phyloP scores from a whole-genome alignment of 2,329 filamentous ascomycete genomes.

The Neofusicoccum sp. region DNA sequence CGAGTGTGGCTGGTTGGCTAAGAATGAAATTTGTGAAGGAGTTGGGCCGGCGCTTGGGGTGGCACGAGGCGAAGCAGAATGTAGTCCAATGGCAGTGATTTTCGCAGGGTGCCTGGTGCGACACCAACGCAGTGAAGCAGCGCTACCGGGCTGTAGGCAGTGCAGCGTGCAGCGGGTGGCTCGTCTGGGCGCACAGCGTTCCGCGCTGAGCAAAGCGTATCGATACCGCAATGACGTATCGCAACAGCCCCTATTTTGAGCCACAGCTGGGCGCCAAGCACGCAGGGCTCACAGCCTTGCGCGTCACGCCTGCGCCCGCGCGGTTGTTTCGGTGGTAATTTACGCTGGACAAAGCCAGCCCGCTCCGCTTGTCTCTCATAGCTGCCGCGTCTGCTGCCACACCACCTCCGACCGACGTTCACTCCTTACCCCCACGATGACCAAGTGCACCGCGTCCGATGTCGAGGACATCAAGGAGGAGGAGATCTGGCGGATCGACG shows the following conservation, averaged over 20 bases:
- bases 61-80: conserved; percentile 5
- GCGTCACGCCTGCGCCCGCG: conserved; percentile 13
- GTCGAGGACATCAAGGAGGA: conserved; percentile 37
- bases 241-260: conserved; percentile 14
- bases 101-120: neutral
- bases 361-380: conserved; percentile 7
- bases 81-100: neutral
- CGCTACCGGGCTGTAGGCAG: neutral
- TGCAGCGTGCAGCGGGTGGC: conserved; percentile 4
- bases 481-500: conserved; percentile 19
- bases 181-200: neutral
- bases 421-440: conserved; percentile 18
- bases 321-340: conserved; percentile 19
- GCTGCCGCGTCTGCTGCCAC: conserved; percentile 15
- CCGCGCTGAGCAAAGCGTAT: conserved; percentile 10
- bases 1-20: conserved; percentile 7
- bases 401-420: conserved; percentile 21
- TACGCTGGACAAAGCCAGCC: conserved; percentile 19
- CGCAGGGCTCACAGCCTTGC: conserved; percentile 16
- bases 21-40: neutral
- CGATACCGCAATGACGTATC: conserved; percentile 16
- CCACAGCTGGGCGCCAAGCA: conserved; percentile 8
- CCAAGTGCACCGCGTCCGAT: conserved; percentile 35
- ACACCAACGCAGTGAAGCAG: neutral
- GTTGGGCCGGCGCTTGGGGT: conserved; percentile 2